Base-by-base conservation (phyloP, 805 yeast species). In the Nematodospora valgi region DNA sequence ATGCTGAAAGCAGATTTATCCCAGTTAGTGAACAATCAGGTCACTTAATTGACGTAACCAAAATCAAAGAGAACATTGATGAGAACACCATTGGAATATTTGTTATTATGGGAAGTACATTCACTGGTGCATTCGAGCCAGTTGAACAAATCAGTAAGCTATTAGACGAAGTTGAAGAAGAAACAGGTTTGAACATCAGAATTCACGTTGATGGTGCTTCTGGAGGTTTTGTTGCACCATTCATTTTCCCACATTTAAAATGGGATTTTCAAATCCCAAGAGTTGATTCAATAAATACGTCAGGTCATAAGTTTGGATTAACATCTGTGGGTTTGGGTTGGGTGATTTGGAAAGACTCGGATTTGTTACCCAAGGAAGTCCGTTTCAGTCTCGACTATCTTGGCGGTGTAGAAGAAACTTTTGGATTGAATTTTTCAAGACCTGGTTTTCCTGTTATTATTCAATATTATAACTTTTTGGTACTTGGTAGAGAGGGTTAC, bases 201-300 rank as follows among this genome's bases (percentile, higher is more conserved):
- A 86, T 88, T 52, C 97, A 88, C 55, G 93, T 89, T 18, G 97
- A 88, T 57, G 97, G 93, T 46, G 96, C 96, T 2, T 77, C 87
- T 14, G 96, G 96, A 39, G 97, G 83, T 2, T 78, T 88, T 54
- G 74, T 88, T 27, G 95, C 95, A 2, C 95, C 97, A 13, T 84
- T 88, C 52, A 59, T 78, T 19, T 82, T 72, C 54, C 94, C 95
- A 4, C 74, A 82, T 12, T 68, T 80, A 43, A 74, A 70, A 47
- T 88, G 96, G 96, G 96, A 87, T 58, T 89, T 88, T 64, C 64
- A 79, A 42, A 55, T 83, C 31, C 76, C 76, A 17, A 72, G 96
- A 41, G 97, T 88, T 30, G 78, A 74, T 43, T 80, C 89, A 20
- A 87, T 88, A 62, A 89, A 87, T 65, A 76, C 94, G 8, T 84